Evolutionary conservation across 2,329 filamentous ascomycete genomes (phyloP), one percentile per base, ranked within the genome.

Genomic region (Cordyceps fumosorosea): DNA sequence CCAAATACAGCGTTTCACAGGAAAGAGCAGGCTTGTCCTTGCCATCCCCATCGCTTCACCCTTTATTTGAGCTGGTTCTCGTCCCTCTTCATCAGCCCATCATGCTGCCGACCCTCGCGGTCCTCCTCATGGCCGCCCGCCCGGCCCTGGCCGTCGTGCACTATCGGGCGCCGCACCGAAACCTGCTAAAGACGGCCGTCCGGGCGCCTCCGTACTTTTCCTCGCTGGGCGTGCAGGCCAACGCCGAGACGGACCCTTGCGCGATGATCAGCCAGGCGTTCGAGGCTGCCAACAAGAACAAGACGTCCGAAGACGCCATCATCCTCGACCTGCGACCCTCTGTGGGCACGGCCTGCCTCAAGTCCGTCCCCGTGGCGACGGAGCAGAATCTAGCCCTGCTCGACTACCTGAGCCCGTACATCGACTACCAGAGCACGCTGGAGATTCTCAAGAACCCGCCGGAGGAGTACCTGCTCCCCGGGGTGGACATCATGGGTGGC

Each of bases 371-470:
- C 8, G 51, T 65, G 8, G 62, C 64, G 16, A 62, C 60, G 26
- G 53, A 60, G 26, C 51, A 32, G 2, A 58, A 65, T 37, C 11
- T 62, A 12, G 63, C 62, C 14, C 61, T 68, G 14, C 62, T 68
- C 7, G 61, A 66, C 53, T 68, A 66, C 40, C 51, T 68, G 1
- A 53, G 59, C 18, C 67, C 67, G 3, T 66, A 60, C 6, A 5
- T 67, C 1, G n/a, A 53, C 14, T 66, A 61, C 6, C 67, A 68
- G 24, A 64, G 64, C 54, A 67, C 67, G 1, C 16, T 68, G 16
- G 64, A 67, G 20, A 54, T 61, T 16, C 62, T 68, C 0, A 44
- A 56, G 11, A 47, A 63, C 12, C 67, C 67, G 0, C 66, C 67
- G 0, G 47, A 64, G 12, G 65, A 64, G 16, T 68, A 67, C 37